phyloP scores from a whole-genome alignment of 2,329 filamentous ascomycete species.

The Hypoxylon sp. region DNA sequence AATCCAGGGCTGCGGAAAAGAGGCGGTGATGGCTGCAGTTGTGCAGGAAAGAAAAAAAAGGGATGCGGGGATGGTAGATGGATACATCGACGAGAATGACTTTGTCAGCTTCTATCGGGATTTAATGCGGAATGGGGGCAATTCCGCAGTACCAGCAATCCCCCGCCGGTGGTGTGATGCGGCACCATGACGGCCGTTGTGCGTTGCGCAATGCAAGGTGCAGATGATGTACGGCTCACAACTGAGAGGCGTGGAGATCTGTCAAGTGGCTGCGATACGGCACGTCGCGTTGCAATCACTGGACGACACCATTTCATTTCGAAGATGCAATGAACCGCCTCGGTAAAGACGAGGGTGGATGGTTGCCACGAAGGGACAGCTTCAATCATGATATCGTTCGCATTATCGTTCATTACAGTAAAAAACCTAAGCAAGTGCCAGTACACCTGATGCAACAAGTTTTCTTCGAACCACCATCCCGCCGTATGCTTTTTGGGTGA shows the following conservation, averaged over 20 bases:
- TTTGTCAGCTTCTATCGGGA: background rate
- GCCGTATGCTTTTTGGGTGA: slow-evolving; percentile 17
- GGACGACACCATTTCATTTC: background rate
- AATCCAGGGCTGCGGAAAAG: background rate
- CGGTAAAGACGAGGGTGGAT: slow-evolving; percentile 6
- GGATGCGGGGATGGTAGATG: too few species aligned
- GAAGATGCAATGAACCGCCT: background rate
- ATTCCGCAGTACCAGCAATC: background rate
- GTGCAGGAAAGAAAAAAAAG: slow-evolving; percentile 13
- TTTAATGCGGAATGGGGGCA: background rate
- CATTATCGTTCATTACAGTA: slow-evolving; percentile 14
- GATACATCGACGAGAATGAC: too few species aligned
- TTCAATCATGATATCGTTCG: background rate
- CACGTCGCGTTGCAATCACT: background rate
- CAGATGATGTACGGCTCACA: slow-evolving; percentile 22
- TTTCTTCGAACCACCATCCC: slow-evolving; percentile 16
- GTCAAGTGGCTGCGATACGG: slow-evolving; percentile 6
- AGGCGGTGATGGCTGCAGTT: background rate
- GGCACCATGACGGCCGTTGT: slow-evolving; percentile 20
- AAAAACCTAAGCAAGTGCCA: slow-evolving; percentile 4
- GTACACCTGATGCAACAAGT: slow-evolving; percentile 11
- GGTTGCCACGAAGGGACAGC: slow-evolving; percentile 5
- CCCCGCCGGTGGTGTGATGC: slow-evolving; percentile 23
- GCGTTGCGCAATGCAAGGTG: slow-evolving; percentile 26
- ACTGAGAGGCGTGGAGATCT: slow-evolving; percentile 22